Evolutionary conservation across 2,329 filamentous ascomycete species (phyloP).

Genomic region (Elsinoe australis): DNA sequence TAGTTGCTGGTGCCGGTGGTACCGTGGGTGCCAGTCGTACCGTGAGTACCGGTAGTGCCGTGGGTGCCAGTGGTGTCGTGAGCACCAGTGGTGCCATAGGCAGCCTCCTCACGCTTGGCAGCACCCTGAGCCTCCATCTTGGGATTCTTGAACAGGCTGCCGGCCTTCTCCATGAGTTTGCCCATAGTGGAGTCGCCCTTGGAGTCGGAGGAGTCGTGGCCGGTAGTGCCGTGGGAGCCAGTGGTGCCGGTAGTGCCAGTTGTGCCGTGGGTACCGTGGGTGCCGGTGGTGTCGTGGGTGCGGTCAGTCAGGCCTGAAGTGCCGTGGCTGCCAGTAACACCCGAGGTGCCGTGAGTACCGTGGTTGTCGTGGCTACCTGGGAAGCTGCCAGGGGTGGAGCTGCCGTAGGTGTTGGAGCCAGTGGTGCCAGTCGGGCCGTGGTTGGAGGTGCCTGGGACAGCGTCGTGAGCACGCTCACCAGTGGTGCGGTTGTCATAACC

Average conservation of each 20-base stretch:
- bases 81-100: background rate
- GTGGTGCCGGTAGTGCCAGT: constrained; percentile 8
- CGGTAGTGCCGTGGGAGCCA: background rate
- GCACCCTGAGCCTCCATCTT: constrained; percentile 44
- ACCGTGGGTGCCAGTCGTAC: background rate
- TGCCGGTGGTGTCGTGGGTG: constrained; percentile 17
- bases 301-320: constrained; percentile 11
- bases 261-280: constrained; percentile 18
- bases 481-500: background rate
- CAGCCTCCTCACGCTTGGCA: constrained; percentile 41
- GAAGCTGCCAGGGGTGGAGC: background rate
- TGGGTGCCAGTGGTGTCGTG: background rate
- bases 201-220: constrained; percentile 16
- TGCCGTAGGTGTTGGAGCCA: constrained; percentile 8
- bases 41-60: no score
- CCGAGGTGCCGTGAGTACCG: background rate
- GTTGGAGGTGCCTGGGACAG: constrained; percentile 1
- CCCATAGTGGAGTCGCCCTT: constrained; percentile 44
- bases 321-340: constrained; percentile 6
- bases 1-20: constrained; percentile 3
- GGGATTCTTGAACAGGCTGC: constrained; percentile 43
- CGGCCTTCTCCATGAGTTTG: constrained; percentile 54
- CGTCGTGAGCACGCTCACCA: background rate
- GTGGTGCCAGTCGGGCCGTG: constrained; percentile 4
- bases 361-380: constrained; percentile 3